Evolutionary conservation across 305 asterid genomes (phyloP).

Genomic region (Rubia peregrina): DNA sequence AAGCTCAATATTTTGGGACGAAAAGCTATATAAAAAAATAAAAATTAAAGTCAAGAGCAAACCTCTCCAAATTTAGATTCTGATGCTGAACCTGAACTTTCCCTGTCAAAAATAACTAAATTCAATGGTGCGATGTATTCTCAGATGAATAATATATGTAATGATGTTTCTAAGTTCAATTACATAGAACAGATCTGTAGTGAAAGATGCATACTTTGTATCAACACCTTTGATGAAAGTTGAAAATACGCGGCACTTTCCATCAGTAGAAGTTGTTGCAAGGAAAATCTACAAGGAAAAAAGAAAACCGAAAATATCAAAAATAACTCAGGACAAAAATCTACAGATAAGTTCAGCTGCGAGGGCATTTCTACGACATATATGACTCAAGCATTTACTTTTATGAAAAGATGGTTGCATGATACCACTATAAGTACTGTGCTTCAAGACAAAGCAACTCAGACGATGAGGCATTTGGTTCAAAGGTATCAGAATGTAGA

Average conservation of each 20-base stretch:
- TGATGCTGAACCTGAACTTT: slow-evolving; percentile 46
- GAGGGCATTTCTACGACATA: neutral
- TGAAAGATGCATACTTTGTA: slow-evolving; percentile 49
- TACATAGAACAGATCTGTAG: slow-evolving; percentile 11
- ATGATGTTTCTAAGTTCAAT: neutral
- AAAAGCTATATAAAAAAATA: slow-evolving; percentile 15
- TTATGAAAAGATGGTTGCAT: neutral
- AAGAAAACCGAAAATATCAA: neutral
- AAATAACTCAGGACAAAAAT: neutral
- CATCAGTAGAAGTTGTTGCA: slow-evolving; percentile 98
- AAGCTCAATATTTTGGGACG: slow-evolving; percentile 17
- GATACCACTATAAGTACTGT: neutral
- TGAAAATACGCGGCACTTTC: slow-evolving; percentile 93
- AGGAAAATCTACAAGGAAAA: slow-evolving; percentile 51
- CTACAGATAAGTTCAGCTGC: neutral
- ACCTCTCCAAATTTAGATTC: slow-evolving; percentile 97
- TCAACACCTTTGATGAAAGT: slow-evolving; percentile 99
- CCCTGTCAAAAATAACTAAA: slow-evolving; percentile 37
- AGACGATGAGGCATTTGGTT: too few species aligned
- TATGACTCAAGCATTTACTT: neutral
- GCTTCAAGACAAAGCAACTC: neutral
- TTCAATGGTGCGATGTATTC: neutral
- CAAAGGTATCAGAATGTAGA: too few species aligned
- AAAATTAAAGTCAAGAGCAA: slow-evolving; percentile 14
- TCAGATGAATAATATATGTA: neutral